Conservation (phyloP, 2,329 filamentous ascomycete genomes). For the Epichloe hybrida region DNA sequence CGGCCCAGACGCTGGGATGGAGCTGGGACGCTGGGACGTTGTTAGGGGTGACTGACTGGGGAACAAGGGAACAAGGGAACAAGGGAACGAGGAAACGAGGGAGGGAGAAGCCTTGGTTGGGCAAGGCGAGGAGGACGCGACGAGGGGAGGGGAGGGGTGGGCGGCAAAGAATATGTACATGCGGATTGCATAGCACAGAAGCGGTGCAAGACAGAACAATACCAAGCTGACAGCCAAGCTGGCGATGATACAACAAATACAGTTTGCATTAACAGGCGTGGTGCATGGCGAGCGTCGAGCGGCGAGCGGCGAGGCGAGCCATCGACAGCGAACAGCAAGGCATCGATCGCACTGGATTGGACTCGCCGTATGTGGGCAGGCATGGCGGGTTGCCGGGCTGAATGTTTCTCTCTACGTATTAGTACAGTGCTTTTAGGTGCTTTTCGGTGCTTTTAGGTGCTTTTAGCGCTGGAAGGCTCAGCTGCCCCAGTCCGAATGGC, state of each 20-base stretch:
- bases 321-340: neutral
- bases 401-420: neutral
- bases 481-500: neutral
- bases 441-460: too few species aligned
- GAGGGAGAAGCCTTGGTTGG: neutral
- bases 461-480: neutral
- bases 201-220: neutral
- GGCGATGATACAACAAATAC: too few species aligned
- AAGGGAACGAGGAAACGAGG: neutral
- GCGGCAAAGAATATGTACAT: neutral
- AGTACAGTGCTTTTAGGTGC: too few species aligned
- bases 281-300: too few species aligned
- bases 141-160: neutral
- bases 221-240: neutral
- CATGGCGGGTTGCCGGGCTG: neutral
- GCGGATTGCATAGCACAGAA: neutral
- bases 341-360: neutral
- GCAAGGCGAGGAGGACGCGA: neutral
- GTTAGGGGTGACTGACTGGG: conserved; percentile 15
- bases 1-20: conserved; percentile 14
- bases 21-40: conserved; percentile 10
- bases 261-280: too few species aligned
- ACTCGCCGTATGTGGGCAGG: neutral
- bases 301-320: too few species aligned
- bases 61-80: conserved; percentile 1